phyloP scores from a whole-genome alignment of 192 early-diverging fungal genomes.

The Glomus cerebriforme region DNA sequence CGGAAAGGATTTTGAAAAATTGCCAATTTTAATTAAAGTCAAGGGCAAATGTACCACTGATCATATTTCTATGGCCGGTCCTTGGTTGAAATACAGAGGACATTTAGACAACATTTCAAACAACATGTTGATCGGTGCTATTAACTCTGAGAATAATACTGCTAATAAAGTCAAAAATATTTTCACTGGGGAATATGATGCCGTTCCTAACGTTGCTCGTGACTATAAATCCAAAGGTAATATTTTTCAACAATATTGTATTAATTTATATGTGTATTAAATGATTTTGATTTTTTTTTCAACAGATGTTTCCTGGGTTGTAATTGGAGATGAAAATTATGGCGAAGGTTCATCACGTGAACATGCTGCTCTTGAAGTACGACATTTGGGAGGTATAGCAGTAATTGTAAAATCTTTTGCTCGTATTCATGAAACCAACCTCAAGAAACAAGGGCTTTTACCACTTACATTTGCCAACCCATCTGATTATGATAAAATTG shows the following conservation, averaged over 20 bases:
- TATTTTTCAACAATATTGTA: neutral
- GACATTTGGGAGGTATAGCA: constrained; percentile 91
- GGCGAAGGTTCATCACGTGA: constrained; percentile 99
- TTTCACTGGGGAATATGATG: constrained; percentile 75
- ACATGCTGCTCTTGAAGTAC: constrained; percentile 96
- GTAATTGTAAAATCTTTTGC: constrained; percentile 97
- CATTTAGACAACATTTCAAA: constrained; percentile 99
- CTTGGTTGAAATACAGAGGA: constrained; percentile 94
- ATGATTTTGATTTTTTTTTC: neutral
- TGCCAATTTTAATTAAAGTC: constrained; percentile 93
- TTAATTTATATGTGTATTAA: too few species aligned
- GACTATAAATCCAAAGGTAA: constrained; percentile 86
- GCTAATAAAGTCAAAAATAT: constrained; percentile 77
- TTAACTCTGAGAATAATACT: constrained; percentile 83
- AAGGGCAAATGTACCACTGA: constrained; percentile 99
- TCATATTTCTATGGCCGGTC: constrained; percentile 94
- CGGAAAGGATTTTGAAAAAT: constrained; percentile 79
- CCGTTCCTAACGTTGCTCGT: constrained; percentile 92
- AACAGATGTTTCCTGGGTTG: constrained; percentile 71
- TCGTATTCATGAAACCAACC: constrained; percentile 99
- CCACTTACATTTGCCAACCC: constrained; percentile 95
- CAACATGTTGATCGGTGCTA: constrained; percentile 99
- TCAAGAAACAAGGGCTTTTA: constrained; percentile 99
- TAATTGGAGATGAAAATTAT: constrained; percentile 99
- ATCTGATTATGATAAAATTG: constrained; percentile 92